Evolutionary conservation across 75 land plant genomes (phyloP).

Genomic region (Adiantum capillusveneris): DNA sequence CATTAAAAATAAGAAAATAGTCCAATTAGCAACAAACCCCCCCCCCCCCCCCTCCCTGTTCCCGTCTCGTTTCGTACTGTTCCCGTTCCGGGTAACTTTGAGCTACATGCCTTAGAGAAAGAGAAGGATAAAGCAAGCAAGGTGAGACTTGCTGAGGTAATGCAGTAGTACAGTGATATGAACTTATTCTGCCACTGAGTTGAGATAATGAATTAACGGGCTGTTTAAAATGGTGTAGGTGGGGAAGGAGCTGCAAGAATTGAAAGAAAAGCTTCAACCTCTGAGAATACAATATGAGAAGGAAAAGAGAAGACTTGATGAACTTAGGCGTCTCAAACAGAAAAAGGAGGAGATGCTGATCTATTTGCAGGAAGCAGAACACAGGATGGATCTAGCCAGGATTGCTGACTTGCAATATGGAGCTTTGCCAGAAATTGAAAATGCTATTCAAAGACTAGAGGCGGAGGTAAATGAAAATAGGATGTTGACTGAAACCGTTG

Average conservation of each 20-base stretch:
- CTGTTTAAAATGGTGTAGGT: too few species aligned
- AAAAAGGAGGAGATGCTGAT: slow-evolving; percentile 60
- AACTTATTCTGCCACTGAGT: too few species aligned
- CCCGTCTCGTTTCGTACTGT: too few species aligned
- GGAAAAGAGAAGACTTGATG: slow-evolving; percentile 90
- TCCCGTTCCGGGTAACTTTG: too few species aligned
- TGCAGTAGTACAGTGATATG: not conserved
- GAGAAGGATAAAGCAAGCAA: slow-evolving; percentile 98
- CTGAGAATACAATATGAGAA: slow-evolving; percentile 81
- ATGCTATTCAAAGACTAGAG: slow-evolving; percentile 65
- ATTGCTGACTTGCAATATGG: slow-evolving; percentile 77
- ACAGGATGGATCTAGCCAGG: slow-evolving; percentile 74
- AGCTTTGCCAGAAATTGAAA: slow-evolving; percentile 72
- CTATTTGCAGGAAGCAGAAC: slow-evolving; percentile 66
- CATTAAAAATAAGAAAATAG: too few species aligned
- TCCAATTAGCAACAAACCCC: too few species aligned
- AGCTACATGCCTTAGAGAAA: slow-evolving; percentile 92
- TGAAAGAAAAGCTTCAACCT: slow-evolving; percentile 27
- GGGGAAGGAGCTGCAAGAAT: slow-evolving; percentile 32
- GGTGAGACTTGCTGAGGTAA: slow-evolving; percentile 44
- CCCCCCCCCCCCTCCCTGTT: too few species aligned
- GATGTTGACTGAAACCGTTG: slow-evolving; percentile 89
- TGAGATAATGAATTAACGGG: not conserved
- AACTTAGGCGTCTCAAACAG: slow-evolving; percentile 63
- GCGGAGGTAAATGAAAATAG: slow-evolving; percentile 29